Evolutionary conservation across 2,329 filamentous ascomycete species (phyloP).

Genomic region (Verticillium dahliae): DNA sequence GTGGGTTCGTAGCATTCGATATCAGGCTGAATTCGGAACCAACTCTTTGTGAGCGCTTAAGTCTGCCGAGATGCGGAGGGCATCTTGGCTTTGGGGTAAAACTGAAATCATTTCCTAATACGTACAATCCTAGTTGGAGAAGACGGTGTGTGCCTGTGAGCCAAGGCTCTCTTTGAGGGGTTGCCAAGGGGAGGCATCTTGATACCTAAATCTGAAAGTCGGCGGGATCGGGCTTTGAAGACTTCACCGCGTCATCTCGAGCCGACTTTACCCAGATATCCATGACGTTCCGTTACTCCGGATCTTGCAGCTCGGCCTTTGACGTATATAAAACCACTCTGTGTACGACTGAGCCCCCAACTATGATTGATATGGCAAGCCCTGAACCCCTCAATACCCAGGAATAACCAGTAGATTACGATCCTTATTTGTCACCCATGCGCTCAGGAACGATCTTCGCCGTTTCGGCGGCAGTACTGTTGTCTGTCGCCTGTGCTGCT

Average conservation of each 20-base stretch:
- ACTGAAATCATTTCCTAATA: neutral
- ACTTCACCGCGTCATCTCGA: neutral
- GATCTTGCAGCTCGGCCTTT: too few relatives aligned
- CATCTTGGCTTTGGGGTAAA: neutral
- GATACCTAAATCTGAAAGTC: neutral
- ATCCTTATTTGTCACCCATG: neutral
- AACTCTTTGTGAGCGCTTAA: neutral
- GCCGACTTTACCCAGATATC: neutral
- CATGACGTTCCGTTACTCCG: neutral
- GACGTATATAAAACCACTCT: neutral
- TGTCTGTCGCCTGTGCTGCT: neutral
- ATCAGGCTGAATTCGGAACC: neutral
- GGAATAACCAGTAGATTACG: neutral
- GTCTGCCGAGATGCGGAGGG: neutral
- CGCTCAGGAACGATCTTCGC: neutral
- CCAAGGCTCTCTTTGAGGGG: conserved; percentile 1
- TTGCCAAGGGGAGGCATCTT: neutral
- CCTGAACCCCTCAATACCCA: neutral
- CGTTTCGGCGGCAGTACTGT: neutral
- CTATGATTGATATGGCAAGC: neutral
- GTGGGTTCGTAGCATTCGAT: neutral
- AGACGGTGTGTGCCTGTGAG: neutral
- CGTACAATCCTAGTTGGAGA: neutral
- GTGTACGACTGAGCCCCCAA: neutral
- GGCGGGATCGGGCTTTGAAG: neutral